These are phyloP conservation scores for Ganoderma lucidum DNA, from an alignment of 1,284 basidiomycete genomes.

Conservation along the genomic window DNA sequence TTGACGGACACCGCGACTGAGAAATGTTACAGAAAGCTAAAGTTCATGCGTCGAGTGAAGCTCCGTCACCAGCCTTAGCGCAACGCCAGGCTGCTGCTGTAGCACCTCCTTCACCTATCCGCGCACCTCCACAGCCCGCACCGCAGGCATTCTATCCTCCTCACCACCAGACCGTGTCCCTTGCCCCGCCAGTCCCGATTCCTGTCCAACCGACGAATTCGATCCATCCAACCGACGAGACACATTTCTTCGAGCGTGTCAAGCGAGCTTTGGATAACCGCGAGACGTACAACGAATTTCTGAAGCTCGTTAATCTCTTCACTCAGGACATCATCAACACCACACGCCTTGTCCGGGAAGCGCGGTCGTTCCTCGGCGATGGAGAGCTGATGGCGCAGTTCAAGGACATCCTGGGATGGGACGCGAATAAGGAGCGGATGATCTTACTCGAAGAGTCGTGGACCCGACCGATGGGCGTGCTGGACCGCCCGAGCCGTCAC, in stretches of 20 bases:
- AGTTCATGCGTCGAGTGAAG: slow-evolving; percentile 38
- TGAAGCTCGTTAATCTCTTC: slow-evolving; percentile 95
- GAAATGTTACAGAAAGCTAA: slow-evolving; percentile 36
- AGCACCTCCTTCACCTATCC: slow-evolving; percentile 37
- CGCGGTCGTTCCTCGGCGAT: slow-evolving; percentile 70
- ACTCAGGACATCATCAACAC: slow-evolving; percentile 95
- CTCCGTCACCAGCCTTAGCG: slow-evolving; percentile 37
- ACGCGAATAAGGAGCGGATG: slow-evolving; percentile 70
- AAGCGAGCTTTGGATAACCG: slow-evolving; percentile 90
- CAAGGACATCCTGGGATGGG: slow-evolving; percentile 93
- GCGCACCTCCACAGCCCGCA: slow-evolving; percentile 30
- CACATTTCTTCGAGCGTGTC: slow-evolving; percentile 94
- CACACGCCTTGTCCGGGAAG: slow-evolving; percentile 78
- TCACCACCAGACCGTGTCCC: slow-evolving; percentile 39
- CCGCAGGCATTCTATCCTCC: slow-evolving; percentile 31
- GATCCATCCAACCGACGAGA: slow-evolving; percentile 69
- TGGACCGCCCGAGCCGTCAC: slow-evolving; percentile 62
- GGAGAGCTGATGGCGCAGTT: slow-evolving; percentile 86
- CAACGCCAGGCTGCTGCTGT: slow-evolving; percentile 35
- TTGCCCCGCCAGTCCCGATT: slow-evolving; percentile 36
- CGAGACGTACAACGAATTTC: slow-evolving; percentile 94
- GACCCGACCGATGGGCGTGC: slow-evolving; percentile 42
- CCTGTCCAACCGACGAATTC: slow-evolving; percentile 42
- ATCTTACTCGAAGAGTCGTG: slow-evolving; percentile 53
- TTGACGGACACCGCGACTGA: neutral